Conservation (phyloP, 805 yeast species). For the Maudiozyma barnettii region DNA sequence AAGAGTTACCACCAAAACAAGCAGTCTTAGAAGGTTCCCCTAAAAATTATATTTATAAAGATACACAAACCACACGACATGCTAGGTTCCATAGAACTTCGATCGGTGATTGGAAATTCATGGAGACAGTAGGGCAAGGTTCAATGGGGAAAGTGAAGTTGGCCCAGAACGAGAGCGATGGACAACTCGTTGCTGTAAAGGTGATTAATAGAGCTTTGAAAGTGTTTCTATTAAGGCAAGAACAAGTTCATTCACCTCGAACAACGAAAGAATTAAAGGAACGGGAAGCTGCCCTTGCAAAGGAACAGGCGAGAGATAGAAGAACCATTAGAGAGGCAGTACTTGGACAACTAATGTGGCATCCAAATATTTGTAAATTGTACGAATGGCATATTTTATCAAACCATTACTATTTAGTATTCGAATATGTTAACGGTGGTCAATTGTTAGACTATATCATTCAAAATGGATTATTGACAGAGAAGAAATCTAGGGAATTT, state of each 20-base stretch:
- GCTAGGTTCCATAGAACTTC: neutral
- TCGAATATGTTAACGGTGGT: conserved; percentile 94
- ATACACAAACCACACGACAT: neutral
- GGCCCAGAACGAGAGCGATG: conserved; percentile 75
- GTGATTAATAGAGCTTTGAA: conserved; percentile 86
- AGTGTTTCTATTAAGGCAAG: conserved; percentile 60
- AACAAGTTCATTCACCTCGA: neutral
- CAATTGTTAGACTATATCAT: conserved; percentile 96
- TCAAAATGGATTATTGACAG: conserved; percentile 88
- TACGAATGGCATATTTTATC: conserved; percentile 93
- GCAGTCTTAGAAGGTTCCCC: too few relatives aligned
- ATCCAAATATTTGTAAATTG: conserved; percentile 83
- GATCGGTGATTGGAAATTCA: conserved; percentile 81
- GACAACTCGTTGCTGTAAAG: conserved; percentile 82
- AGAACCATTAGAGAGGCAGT: conserved; percentile 94
- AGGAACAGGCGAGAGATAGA: conserved; percentile 83
- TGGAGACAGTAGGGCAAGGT: conserved; percentile 94
- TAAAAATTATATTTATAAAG: neutral
- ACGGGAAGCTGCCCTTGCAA: conserved; percentile 59
- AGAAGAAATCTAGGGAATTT: conserved; percentile 83
- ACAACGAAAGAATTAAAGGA: conserved; percentile 37
- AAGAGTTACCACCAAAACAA: neutral
- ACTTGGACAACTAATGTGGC: conserved; percentile 75
- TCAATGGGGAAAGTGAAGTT: conserved; percentile 98
- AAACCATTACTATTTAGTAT: conserved; percentile 90